Base-by-base conservation (phyloP, 2,329 filamentous ascomycete species). In the Colletotrichum sp. region DNA sequence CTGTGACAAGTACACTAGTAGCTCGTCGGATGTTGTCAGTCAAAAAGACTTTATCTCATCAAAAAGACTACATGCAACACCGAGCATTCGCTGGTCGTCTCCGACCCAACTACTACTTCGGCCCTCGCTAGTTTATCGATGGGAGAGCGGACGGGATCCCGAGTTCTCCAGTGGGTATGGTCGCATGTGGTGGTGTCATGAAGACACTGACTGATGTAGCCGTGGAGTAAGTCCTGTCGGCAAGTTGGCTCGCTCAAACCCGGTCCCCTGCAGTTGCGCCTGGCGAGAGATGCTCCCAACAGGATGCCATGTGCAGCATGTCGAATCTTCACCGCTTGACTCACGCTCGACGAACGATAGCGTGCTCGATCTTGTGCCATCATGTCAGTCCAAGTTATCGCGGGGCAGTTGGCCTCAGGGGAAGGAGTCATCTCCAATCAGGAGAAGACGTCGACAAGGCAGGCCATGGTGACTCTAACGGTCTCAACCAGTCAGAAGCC, bases 71-170 rank as follows among this genome's bases (percentile, higher is more conserved):
- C 69, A 71, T 71, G 59, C 69, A 71, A 65, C 69, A 71, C 69
- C 57, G 61, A 44, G 69, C 61, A 64, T 71, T 71, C 69, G 61
- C 69, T 27, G 29, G 71, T 72, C 71, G 71, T 72, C 71, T 49
- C 71, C 71, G 71, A 72, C 71, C 71, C 65, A 36, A 62, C 65
- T 72, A 72, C 71, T 72, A 69, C 61, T 72, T 57, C 57, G 36
- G 65, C 65, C 66, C 65, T 69, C 66, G 69, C 57, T 63, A 34
- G 34, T 69, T 70, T 70, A 73, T 70, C 52, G 39, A 70, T 55
- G 65, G 71, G 71, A 73, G 71, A 70, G 65, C 71, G 65, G 71
- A 73, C 71, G 65, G 71, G 71, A 73, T 69, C 65, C 71, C 55
- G 64, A 69, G 71, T 73, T 62, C 66, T 73, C 71, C 71, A 73